Evolutionary conservation across 768 basidiomycete species (phyloP).

Genomic region (Mrakia frigida): DNA sequence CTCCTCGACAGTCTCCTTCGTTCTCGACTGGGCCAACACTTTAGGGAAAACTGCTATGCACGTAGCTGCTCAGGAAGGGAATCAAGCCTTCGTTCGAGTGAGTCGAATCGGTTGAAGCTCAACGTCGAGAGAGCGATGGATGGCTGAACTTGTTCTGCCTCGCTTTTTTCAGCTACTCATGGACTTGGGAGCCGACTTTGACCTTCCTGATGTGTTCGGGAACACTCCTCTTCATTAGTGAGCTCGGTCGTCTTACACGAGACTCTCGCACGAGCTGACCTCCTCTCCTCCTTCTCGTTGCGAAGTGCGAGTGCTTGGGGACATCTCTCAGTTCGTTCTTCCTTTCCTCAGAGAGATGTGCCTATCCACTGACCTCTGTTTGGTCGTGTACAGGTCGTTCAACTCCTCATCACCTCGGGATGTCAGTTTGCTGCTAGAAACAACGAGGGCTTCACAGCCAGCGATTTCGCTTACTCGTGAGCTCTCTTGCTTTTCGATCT

Average conservation of each 20-base stretch:
- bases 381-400: slow-evolving; percentile 52
- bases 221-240: slow-evolving; percentile 92
- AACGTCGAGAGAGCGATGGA: no score
- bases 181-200: slow-evolving; percentile 82
- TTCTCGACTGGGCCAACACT: slow-evolving; percentile 86
- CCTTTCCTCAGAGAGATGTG: no score
- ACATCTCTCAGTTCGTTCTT: slow-evolving; percentile 41
- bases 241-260: slow-evolving; percentile 42
- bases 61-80: slow-evolving; percentile 79
- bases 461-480: slow-evolving; percentile 87
- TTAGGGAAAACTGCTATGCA: slow-evolving; percentile 88
- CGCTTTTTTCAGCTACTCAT: slow-evolving; percentile 70
- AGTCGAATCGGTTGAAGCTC: slow-evolving; percentile 39
- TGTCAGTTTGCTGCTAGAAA: slow-evolving; percentile 78
- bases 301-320: slow-evolving; percentile 43
- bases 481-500: slow-evolving; percentile 36
- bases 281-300: slow-evolving; percentile 31
- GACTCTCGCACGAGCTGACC: slow-evolving; percentile 5
- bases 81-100: slow-evolving; percentile 81
- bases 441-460: slow-evolving; percentile 84
- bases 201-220: slow-evolving; percentile 83
- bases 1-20: slow-evolving; percentile 53
- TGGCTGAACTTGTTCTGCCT: background rate
- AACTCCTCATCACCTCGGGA: slow-evolving; percentile 79
- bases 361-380: background rate